A percentile compares a stretch with the other conserved stretches of the same genome.
These are phyloP conservation scores for Zizania latifolia DNA, from an alignment of 176 grass and related monocot species.

Conservation along the genomic window DNA sequence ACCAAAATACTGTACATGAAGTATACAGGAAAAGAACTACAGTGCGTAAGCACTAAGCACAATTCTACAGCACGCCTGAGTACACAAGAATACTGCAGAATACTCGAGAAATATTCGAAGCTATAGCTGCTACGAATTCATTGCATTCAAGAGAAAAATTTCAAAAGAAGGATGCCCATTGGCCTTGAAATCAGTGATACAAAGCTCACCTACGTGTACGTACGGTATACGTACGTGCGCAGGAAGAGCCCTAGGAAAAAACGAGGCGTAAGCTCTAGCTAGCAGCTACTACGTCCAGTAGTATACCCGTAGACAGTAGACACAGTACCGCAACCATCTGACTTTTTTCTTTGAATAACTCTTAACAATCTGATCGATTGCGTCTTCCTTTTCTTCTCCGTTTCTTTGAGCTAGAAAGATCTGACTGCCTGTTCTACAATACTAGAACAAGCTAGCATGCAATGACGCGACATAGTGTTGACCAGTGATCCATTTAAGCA, in stretches of 20 bases:
- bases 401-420: neutral
- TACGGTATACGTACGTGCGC: neutral
- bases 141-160: neutral
- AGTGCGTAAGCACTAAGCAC: too few relatives aligned
- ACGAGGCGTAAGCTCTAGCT: neutral
- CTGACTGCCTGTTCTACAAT: too few relatives aligned
- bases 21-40: too few relatives aligned
- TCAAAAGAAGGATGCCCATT: neutral
- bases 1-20: too few relatives aligned
- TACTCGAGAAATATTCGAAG: neutral
- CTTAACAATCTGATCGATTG: neutral
- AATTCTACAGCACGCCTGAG: neutral
- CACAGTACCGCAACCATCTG: neutral
- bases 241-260: neutral
- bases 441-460: too few relatives aligned
- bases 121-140: neutral
- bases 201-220: neutral
- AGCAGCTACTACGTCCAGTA: neutral
- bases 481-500: too few relatives aligned
- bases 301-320: too few relatives aligned
- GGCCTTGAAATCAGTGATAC: constrained; percentile 11
- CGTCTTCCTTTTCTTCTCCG: neutral
- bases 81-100: neutral
- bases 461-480: too few relatives aligned
- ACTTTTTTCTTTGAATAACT: neutral